Conservation (phyloP, 208 protist genomes). For the Porcisia deanei region DNA sequence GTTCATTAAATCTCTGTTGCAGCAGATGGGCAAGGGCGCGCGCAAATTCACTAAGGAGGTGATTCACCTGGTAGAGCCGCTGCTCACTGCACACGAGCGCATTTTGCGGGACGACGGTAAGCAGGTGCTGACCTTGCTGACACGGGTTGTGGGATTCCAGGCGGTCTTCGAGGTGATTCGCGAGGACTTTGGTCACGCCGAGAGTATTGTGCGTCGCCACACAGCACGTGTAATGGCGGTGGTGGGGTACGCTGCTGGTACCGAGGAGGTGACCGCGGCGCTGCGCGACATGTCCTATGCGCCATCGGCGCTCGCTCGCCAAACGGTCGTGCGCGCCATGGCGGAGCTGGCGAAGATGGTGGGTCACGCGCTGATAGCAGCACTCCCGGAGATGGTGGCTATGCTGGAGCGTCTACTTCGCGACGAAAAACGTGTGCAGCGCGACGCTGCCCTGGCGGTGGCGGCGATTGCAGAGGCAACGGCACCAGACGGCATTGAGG, state of each 20-base stretch:
- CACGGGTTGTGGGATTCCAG: conserved; percentile 98
- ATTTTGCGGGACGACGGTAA: conserved; percentile 98
- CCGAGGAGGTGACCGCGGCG: conserved; percentile 95
- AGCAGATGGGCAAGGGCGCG: conserved; percentile 97
- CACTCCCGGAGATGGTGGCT: conserved; percentile 94
- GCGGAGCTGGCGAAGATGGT: conserved; percentile 97
- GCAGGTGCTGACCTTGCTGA: conserved; percentile 98
- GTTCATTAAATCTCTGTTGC: conserved; percentile 98
- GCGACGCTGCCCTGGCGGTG: conserved; percentile 96
- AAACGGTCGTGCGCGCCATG: conserved; percentile 98
- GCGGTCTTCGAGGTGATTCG: conserved; percentile 98
- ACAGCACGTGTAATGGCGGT: conserved; percentile 98
- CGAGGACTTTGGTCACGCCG: conserved; percentile 97
- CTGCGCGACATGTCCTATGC: conserved; percentile 97
- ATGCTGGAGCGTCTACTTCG: conserved; percentile 96
- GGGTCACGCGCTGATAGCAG: conserved; percentile 97
- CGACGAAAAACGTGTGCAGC: conserved; percentile 95
- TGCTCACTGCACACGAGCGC: conserved; percentile 98
- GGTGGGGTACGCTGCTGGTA: conserved; percentile 96
- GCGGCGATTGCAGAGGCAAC: conserved; percentile 96
- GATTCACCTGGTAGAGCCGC: conserved; percentile 98
- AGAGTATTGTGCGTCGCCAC: conserved; percentile 98
- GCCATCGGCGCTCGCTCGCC: conserved; percentile 97
- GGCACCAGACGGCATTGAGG: conserved; percentile 98
- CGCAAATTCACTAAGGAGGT: conserved; percentile 98